Evolutionary conservation across 2,329 filamentous ascomycete genomes (phyloP).

Genomic region (Colletotrichum agaves): DNA sequence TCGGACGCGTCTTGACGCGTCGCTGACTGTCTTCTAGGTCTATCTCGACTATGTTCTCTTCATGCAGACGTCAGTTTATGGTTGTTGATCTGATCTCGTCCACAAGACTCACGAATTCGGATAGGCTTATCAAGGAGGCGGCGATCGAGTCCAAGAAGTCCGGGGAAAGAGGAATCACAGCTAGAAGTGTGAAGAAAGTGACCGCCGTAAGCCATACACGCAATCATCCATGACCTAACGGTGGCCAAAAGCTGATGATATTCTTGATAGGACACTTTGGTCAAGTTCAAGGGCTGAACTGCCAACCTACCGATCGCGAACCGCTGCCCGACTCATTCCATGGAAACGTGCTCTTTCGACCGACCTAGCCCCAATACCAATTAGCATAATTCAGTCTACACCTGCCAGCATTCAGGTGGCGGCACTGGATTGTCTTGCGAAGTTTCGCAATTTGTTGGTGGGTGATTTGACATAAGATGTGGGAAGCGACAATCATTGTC

Average conservation of each 20-base stretch:
- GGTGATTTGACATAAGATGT: no score
- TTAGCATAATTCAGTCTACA: no score
- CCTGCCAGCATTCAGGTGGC: no score
- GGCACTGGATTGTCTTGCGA: no score
- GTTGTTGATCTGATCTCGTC: background rate
- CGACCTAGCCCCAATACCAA: no score
- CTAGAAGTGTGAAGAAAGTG: slow-evolving; percentile 80
- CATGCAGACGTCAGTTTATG: slow-evolving; percentile 67
- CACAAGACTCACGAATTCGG: no score
- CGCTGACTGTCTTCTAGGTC: slow-evolving; percentile 64
- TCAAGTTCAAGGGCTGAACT: slow-evolving; percentile 70
- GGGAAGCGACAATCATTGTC: no score
- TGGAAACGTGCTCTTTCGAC: no score
- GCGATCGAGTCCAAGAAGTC: slow-evolving; percentile 79
- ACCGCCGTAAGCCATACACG: slow-evolving; percentile 68
- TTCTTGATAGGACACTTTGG: slow-evolving; percentile 66
- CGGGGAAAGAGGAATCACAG: slow-evolving; percentile 79
- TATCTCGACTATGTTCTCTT: slow-evolving; percentile 88
- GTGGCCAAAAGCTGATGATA: background rate
- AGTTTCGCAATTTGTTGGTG: no score
- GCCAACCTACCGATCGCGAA: background rate
- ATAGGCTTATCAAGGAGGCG: slow-evolving; percentile 77
- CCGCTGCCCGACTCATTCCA: background rate
- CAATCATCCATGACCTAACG: background rate
- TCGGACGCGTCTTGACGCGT: slow-evolving; percentile 29